A percentile compares a stretch with the other conserved stretches of the same genome.
These are phyloP conservation scores for Fusarium chaquense DNA, from an alignment of 2,329 filamentous ascomycete genomes.

Conservation along the genomic window DNA sequence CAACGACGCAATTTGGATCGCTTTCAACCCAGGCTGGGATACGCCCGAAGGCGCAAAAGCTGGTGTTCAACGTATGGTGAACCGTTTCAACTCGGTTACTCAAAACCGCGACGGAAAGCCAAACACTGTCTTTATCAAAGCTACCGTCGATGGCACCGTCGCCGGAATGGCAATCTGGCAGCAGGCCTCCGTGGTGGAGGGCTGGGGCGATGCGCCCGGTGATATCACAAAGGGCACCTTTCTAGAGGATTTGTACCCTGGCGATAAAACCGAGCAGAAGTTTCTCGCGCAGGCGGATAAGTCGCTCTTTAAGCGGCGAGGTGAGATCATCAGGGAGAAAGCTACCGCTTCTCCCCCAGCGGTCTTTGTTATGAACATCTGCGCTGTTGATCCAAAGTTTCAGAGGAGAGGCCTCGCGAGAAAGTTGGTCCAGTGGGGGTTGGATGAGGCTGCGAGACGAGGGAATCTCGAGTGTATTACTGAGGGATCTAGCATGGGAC, in stretches of 20 bases:
- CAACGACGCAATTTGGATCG: slow-evolving; percentile 63
- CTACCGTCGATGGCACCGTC: slow-evolving; percentile 59
- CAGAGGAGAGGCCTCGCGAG: slow-evolving; percentile 63
- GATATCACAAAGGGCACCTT: slow-evolving; percentile 49
- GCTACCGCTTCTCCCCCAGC: slow-evolving; percentile 56
- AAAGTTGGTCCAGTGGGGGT: slow-evolving; percentile 61
- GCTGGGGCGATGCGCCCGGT: slow-evolving; percentile 58
- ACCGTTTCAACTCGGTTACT: slow-evolving; percentile 56
- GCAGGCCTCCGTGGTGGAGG: slow-evolving; percentile 63
- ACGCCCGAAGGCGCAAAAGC: slow-evolving; percentile 57
- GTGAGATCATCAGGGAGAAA: slow-evolving; percentile 57
- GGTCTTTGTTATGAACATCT: slow-evolving; percentile 63
- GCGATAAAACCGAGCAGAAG: slow-evolving; percentile 58
- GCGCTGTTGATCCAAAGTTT: slow-evolving; percentile 64
- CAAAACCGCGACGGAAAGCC: slow-evolving; percentile 58
- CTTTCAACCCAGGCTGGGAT: slow-evolving; percentile 67
- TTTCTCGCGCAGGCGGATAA: slow-evolving; percentile 59
- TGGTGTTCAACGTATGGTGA: slow-evolving; percentile 54
- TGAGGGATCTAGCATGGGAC: slow-evolving; percentile 63
- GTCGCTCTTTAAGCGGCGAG: slow-evolving; percentile 59
- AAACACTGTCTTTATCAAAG: slow-evolving; percentile 67
- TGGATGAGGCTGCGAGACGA: slow-evolving; percentile 56
- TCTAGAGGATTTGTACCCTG: slow-evolving; percentile 57
- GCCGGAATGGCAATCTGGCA: slow-evolving; percentile 68
- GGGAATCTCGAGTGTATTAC: slow-evolving; percentile 58